Evolutionary conservation across 257 asterid genomes (phyloP).

Genomic region (Mitragyna speciosa): DNA sequence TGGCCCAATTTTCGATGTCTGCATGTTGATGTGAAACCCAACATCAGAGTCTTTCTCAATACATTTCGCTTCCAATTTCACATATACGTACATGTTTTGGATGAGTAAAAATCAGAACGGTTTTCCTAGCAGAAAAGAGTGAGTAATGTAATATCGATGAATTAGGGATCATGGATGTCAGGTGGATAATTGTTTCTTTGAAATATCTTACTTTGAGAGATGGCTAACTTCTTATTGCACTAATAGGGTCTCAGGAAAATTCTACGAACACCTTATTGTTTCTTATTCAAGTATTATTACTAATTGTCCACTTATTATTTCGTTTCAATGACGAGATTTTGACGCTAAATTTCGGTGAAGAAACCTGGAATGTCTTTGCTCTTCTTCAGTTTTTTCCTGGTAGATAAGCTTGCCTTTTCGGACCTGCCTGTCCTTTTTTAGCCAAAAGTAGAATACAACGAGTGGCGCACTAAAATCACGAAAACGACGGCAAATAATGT

Average conservation of each 20-base stretch:
- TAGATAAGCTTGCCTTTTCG: background rate
- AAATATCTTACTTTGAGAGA: background rate
- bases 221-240: background rate
- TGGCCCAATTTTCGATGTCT: background rate
- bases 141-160: background rate
- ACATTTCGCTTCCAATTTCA: background rate
- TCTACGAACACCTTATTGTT: background rate
- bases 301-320: background rate
- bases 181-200: background rate
- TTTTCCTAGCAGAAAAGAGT: background rate
- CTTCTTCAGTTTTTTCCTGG: background rate
- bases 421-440: background rate
- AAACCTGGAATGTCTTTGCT: background rate
- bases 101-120: background rate
- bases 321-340: background rate
- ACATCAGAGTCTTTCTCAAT: background rate
- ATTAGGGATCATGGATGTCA: background rate
- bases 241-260: background rate
- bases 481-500: background rate
- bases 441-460: background rate
- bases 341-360: background rate
- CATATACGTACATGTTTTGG: background rate
- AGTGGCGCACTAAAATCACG: background rate
- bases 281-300: background rate
- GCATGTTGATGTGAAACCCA: background rate